phyloP scores from a whole-genome alignment of 2,329 filamentous ascomycete species.

The Arthrobotrys iridis region DNA sequence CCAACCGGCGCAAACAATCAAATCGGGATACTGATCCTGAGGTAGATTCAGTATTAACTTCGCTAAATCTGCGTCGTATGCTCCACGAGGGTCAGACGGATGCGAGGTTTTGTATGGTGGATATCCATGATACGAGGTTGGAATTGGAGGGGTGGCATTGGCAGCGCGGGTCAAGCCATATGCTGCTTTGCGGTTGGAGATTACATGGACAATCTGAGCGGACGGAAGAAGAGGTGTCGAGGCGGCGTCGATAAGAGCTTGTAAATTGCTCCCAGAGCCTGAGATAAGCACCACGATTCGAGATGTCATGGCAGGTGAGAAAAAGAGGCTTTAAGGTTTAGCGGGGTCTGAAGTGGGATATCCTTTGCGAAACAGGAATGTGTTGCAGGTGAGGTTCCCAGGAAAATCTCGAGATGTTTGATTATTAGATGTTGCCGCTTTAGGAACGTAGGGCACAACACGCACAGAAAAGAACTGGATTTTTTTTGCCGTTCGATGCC shows the following conservation, averaged over 20 bases:
- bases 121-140: constrained; percentile 83
- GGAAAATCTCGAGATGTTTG: constrained; percentile 54
- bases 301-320: constrained; percentile 55
- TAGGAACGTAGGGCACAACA: constrained; percentile 45
- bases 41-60: constrained; percentile 68
- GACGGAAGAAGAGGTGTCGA: constrained; percentile 62
- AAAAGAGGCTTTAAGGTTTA: constrained; percentile 8
- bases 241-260: constrained; percentile 75
- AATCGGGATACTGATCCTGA: constrained; percentile 70
- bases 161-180: constrained; percentile 72
- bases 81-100: constrained; percentile 69
- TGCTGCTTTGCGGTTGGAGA: constrained; percentile 73
- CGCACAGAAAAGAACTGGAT: constrained; percentile 48
- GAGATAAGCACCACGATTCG: constrained; percentile 76
- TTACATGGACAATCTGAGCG: constrained; percentile 68
- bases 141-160: constrained; percentile 68
- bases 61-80: constrained; percentile 80
- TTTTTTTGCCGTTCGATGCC: constrained; percentile 39
- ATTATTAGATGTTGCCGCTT: background rate
- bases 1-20: constrained; percentile 85
- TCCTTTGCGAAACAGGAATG: constrained; percentile 20
- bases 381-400: constrained; percentile 22
- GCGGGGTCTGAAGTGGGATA: constrained; percentile 25
- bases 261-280: constrained; percentile 79
- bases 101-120: constrained; percentile 78